Evolutionary conservation across 75 land plant genomes (phyloP).

Genomic region (Pinus taeda): DNA sequence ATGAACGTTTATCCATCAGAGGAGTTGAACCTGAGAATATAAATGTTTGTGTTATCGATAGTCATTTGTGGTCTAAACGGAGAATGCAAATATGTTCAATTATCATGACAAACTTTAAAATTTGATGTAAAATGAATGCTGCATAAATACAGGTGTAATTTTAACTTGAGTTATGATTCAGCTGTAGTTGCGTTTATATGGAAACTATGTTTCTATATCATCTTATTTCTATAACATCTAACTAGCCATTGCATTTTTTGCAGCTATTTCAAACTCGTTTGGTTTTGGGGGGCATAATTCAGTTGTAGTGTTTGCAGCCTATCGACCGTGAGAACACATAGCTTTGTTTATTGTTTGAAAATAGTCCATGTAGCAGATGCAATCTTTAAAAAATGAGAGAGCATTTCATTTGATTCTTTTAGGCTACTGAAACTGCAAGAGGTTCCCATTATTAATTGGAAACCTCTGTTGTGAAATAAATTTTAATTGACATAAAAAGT

Average conservation of each 20-base stretch:
- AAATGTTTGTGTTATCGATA: background rate
- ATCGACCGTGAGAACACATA: slow-evolving; percentile 28
- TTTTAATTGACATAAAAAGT: too few relatives aligned
- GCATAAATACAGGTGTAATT: background rate
- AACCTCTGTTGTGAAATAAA: too few relatives aligned
- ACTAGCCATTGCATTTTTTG: slow-evolving; percentile 2
- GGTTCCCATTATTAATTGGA: too few relatives aligned
- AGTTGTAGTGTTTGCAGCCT: slow-evolving; percentile 56
- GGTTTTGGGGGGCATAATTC: slow-evolving; percentile 67
- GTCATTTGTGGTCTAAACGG: background rate
- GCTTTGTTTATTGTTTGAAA: too few relatives aligned
- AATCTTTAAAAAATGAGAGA: too few relatives aligned
- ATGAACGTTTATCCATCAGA: background rate
- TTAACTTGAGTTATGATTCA: background rate
- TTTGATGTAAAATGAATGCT: background rate
- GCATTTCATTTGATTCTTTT: too few relatives aligned
- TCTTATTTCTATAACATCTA: background rate
- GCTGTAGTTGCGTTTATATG: background rate
- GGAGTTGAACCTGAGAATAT: background rate
- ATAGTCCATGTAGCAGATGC: too few relatives aligned
- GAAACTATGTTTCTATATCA: background rate
- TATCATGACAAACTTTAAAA: background rate
- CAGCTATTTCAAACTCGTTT: slow-evolving; percentile 60
- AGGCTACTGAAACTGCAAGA: too few relatives aligned
- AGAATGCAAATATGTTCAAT: background rate